A percentile compares a stretch with the other conserved stretches of the same genome.
Evolutionary conservation across 2,329 filamentous ascomycete genomes (phyloP).

Genomic region (Arthroderma sp.): DNA sequence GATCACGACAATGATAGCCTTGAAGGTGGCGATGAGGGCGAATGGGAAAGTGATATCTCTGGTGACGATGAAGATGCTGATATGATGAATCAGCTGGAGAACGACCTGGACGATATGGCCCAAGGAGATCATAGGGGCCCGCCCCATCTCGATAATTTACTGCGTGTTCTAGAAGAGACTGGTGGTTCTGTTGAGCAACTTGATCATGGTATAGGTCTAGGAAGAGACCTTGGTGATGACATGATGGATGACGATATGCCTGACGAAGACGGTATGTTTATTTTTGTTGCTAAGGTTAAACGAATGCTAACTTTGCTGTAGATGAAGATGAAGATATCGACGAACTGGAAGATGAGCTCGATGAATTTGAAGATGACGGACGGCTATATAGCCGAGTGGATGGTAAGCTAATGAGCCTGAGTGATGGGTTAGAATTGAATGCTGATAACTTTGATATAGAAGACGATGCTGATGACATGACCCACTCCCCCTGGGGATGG

Average conservation of each 20-base stretch:
- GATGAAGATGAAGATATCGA: constrained; percentile 45
- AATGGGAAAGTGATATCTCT: constrained; percentile 36
- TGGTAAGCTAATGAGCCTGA: constrained; percentile 15
- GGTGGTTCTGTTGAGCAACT: constrained; percentile 30
- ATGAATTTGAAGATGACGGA: constrained; percentile 33
- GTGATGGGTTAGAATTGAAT: constrained; percentile 15
- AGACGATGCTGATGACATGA: constrained; percentile 24
- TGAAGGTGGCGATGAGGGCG: constrained; percentile 34
- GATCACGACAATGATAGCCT: constrained; percentile 42
- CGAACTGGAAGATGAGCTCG: constrained; percentile 24
- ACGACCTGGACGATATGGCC: constrained; percentile 28
- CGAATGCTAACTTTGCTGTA: constrained; percentile 24
- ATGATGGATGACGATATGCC: constrained; percentile 40
- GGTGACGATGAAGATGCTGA: constrained; percentile 31
- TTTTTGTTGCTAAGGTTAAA: not conserved
- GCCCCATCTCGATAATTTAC: constrained; percentile 32
- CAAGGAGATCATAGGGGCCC: constrained; percentile 30
- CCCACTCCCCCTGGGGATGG: constrained; percentile 36
- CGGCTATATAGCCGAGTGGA: constrained; percentile 29
- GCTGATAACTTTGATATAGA: constrained; percentile 16
- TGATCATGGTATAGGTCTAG: constrained; percentile 32
- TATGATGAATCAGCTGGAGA: constrained; percentile 32
- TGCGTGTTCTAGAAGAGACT: constrained; percentile 31
- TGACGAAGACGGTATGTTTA: constrained; percentile 39
- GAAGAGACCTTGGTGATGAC: constrained; percentile 35